Percentiles rank a stretch among this genome's conserved stretches.
These are phyloP conservation scores for Camelina sativa DNA, from an alignment of 345 rosid genomes.

Conservation along the genomic window DNA sequence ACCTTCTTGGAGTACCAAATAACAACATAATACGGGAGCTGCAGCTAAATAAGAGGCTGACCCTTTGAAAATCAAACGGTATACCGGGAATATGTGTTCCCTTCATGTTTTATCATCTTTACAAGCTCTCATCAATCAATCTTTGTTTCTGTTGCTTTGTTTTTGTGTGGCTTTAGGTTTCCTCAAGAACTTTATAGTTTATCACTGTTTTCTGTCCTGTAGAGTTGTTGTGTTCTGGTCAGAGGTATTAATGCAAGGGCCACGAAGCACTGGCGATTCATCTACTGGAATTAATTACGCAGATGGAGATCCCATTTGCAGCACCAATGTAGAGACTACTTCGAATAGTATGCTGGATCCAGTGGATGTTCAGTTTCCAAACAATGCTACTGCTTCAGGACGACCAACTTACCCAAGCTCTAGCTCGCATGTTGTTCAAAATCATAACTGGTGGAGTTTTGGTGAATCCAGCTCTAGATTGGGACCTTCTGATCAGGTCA, in stretches of 20 bases:
- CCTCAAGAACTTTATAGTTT: slow-evolving; percentile 3
- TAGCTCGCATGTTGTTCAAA: slow-evolving; percentile 49
- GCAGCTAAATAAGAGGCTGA: slow-evolving; percentile 15
- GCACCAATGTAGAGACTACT: slow-evolving; percentile 34
- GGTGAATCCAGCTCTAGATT: slow-evolving; percentile 71
- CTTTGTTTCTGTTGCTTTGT: neutral
- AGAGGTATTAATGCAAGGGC: slow-evolving; percentile 37
- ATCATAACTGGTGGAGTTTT: slow-evolving; percentile 59
- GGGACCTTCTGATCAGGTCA: slow-evolving; percentile 52
- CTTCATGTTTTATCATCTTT: neutral
- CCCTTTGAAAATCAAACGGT: slow-evolving; percentile 13
- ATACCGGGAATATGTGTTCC: neutral
- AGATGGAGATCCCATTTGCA: slow-evolving; percentile 40
- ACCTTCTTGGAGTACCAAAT: slow-evolving; percentile 1
- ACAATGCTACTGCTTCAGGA: slow-evolving; percentile 27
- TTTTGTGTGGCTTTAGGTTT: slow-evolving; percentile 34
- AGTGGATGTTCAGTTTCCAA: slow-evolving; percentile 50
- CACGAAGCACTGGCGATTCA: slow-evolving; percentile 36
- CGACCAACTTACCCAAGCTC: slow-evolving; percentile 49
- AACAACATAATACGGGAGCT: slow-evolving; percentile 1
- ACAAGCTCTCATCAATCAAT: slow-evolving; percentile 5
- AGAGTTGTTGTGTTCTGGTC: slow-evolving; percentile 27
- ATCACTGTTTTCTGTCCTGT: neutral
- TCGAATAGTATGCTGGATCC: slow-evolving; percentile 53
- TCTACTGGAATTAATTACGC: slow-evolving; percentile 33